Evolutionary conservation across 352 stramenopile species (phyloP).

Genomic region (Globisporangium middletonii): DNA sequence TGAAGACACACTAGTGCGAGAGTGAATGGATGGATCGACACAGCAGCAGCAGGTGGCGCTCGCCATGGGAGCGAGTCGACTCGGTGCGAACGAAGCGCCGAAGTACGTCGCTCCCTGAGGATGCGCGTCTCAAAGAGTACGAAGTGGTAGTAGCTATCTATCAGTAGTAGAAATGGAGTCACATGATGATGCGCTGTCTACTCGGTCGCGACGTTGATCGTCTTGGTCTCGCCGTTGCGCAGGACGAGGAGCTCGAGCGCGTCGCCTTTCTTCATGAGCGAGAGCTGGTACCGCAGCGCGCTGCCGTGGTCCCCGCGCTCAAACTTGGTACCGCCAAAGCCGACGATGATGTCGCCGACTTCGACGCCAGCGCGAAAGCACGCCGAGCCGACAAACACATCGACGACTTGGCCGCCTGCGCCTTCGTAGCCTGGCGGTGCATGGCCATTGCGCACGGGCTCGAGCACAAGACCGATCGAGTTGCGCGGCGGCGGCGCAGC

Average conservation of each 20-base stretch:
- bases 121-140: background rate
- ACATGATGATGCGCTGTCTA: constrained; percentile 5
- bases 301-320: constrained; percentile 45
- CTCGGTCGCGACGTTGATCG: constrained; percentile 40
- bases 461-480: constrained; percentile 46
- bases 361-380: constrained; percentile 43
- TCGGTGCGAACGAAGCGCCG: background rate
- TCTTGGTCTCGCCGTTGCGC: constrained; percentile 27
- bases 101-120: background rate
- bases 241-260: constrained; percentile 39
- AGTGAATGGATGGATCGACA: background rate
- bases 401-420: constrained; percentile 36
- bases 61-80: background rate
- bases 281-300: constrained; percentile 41
- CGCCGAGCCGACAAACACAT: constrained; percentile 43
- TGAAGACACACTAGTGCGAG: background rate
- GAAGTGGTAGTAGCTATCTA: background rate
- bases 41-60: background rate
- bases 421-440: constrained; percentile 29
- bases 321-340: constrained; percentile 39
- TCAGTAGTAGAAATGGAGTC: background rate
- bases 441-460: constrained; percentile 31
- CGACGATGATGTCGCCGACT: constrained; percentile 45
- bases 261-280: constrained; percentile 48
- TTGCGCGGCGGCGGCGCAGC: constrained; percentile 33